Conservation (phyloP, 257 asterid genomes). For the Nicotiana sylvestris region DNA sequence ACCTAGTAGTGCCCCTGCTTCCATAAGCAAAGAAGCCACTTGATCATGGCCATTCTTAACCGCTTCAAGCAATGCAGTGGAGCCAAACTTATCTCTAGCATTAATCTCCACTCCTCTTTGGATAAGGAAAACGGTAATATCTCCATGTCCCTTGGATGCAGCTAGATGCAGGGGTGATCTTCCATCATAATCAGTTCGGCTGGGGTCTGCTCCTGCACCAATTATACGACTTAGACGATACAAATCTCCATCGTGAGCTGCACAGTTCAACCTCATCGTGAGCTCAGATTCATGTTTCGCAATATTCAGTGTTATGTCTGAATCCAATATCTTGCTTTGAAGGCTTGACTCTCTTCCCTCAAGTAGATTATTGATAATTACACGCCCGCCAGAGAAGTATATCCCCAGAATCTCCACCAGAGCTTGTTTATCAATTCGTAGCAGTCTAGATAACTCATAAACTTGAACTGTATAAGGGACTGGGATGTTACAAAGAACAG, state of each 20-base stretch:
- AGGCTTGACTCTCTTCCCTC: slow-evolving; percentile 48
- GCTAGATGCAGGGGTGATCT: slow-evolving; percentile 71
- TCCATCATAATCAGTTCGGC: slow-evolving; percentile 50
- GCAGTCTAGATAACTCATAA: slow-evolving; percentile 44
- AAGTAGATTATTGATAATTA: slow-evolving; percentile 47
- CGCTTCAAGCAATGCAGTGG: slow-evolving; percentile 62
- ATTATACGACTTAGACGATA: slow-evolving; percentile 36
- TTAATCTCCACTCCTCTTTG: slow-evolving; percentile 41
- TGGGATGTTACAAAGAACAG: slow-evolving; percentile 52
- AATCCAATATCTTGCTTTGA: slow-evolving; percentile 41
- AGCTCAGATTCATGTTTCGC: slow-evolving; percentile 61
- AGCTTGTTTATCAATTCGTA: slow-evolving; percentile 51
- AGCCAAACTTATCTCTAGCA: slow-evolving; percentile 43
- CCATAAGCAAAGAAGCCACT: slow-evolving; percentile 43
- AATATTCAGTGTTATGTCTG: slow-evolving; percentile 37
- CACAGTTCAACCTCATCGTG: slow-evolving; percentile 60
- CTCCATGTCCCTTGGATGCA: slow-evolving; percentile 58
- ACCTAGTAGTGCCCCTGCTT: slow-evolving; percentile 44
- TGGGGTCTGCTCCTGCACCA: slow-evolving; percentile 67
- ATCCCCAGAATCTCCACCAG: slow-evolving; percentile 33
- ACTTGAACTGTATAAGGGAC: slow-evolving; percentile 44
- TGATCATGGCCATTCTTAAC: slow-evolving; percentile 50
- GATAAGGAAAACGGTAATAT: slow-evolving; percentile 42
- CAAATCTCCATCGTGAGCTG: slow-evolving; percentile 65
- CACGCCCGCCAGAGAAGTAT: slow-evolving; percentile 51